phyloP scores from a whole-genome alignment of 169 alveolate genomes.

The Toxoplasma gondii region DNA sequence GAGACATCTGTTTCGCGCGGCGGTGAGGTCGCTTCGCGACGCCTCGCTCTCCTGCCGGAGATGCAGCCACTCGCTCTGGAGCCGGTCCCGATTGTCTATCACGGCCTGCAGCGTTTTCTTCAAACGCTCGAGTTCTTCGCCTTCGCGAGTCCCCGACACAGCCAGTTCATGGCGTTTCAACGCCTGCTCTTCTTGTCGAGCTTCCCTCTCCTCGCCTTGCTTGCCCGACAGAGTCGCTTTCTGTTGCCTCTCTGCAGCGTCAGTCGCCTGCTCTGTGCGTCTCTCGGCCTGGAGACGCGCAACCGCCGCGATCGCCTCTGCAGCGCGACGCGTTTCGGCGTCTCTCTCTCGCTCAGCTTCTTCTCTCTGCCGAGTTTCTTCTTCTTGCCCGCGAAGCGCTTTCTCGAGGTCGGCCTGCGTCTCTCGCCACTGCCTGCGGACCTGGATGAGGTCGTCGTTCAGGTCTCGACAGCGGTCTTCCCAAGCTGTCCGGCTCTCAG shows the following conservation, averaged over 20 bases:
- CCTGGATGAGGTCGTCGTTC: neutral
- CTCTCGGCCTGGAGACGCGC: neutral
- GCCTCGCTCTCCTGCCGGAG: neutral
- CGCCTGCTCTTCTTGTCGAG: neutral
- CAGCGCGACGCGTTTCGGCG: neutral
- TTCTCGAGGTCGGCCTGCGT: neutral
- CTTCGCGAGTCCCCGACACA: neutral
- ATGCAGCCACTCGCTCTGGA: neutral
- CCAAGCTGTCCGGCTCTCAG: slow-evolving; percentile 7
- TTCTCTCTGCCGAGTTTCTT: neutral
- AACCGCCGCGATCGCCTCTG: neutral
- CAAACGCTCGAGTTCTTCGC: neutral
- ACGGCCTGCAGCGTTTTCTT: neutral
- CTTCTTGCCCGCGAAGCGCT: neutral
- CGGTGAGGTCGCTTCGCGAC: neutral
- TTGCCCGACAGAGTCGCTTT: neutral
- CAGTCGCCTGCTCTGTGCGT: neutral
- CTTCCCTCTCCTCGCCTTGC: neutral
- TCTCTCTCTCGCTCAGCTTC: neutral
- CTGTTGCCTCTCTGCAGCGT: neutral
- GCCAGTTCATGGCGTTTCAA: neutral
- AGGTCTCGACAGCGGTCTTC: neutral
- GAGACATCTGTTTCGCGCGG: neutral
- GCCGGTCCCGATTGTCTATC: neutral
- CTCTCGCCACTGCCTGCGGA: neutral